Evolutionary conservation across 1,284 basidiomycete species (phyloP), one percentile per base, ranked within the genome.

Genomic region (Naganishia sp.): DNA sequence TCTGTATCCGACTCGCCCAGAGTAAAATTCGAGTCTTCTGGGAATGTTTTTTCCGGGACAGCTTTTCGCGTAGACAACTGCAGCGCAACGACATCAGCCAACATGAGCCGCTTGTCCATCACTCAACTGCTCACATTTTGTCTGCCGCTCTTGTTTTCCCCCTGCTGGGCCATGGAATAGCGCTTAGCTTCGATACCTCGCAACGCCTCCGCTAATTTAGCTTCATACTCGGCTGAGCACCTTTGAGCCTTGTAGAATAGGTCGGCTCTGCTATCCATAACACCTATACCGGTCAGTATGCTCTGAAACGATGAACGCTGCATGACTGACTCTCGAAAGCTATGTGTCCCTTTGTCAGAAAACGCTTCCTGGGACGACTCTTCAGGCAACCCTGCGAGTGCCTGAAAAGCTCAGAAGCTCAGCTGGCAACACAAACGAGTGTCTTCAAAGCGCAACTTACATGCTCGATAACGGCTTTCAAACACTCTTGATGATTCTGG

Each of bases 401-500:
- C 45, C 53, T 58, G 42, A 0, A 21, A 15, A 46, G 45, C 17
- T 46, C 18, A 7, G 1, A 3, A 46, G 1, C 18, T 23, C 9
- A 50, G 25, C 7, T 3, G 42, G 23, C 28, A 6, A 28, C 15
- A 32, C 4, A 23, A 32, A 11, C 31, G 11, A 50, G 13, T 10
- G 32, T 61, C 2, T 23, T 13, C 35, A 13, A n/a, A 46, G 11
- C 6, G 18, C 7, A 7, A 53, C 54, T 51, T 45, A 67, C 60
- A 11, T 41, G 3, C 47, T 67, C 65, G 6, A 67, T 67, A 3
- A 62, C 47, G 25, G 28, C 65, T 41, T 63, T 67, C 39, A 67
- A 4, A 7, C 45, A 42, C 25, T 54, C 45, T 35, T 67, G 65
- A 39, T 54, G 39, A 28, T 50, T 41, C 46, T 56, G 23, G 6